Evolutionary conservation across 345 rosid genomes (phyloP).

Genomic region (Adansonia digitata): DNA sequence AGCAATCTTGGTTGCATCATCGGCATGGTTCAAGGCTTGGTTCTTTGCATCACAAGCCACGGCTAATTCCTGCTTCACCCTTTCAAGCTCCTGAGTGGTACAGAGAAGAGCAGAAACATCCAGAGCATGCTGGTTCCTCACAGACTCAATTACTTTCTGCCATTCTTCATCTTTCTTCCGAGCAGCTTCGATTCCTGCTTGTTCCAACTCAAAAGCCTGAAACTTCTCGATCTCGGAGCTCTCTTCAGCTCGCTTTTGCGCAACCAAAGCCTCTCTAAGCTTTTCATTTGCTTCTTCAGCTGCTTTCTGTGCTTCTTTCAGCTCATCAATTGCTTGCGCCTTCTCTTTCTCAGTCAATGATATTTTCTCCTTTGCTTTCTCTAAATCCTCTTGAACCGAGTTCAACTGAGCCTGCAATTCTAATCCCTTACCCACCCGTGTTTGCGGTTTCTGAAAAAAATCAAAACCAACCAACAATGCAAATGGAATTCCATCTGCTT

Average conservation of each 20-base stretch:
- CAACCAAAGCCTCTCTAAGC: conserved; percentile 76
- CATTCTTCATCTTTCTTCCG: conserved; percentile 81
- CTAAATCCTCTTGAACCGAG: conserved; percentile 76
- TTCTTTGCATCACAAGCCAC: conserved; percentile 70
- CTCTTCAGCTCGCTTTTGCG: conserved; percentile 78
- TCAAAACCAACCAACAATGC: conserved; percentile 20
- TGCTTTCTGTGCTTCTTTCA: conserved; percentile 61
- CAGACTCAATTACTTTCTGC: conserved; percentile 65
- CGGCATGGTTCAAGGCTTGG: conserved; percentile 84
- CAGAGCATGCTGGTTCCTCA: conserved; percentile 72
- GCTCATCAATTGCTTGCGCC: conserved; percentile 60
- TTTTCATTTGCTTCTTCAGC: conserved; percentile 70
- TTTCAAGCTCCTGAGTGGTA: conserved; percentile 63
- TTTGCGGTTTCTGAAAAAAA: conserved; percentile 57
- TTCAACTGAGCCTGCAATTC: conserved; percentile 64
- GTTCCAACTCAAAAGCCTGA: conserved; percentile 81
- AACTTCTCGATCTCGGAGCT: conserved; percentile 80
- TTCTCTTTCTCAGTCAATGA: conserved; percentile 70
- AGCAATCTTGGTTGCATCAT: conserved; percentile 79
- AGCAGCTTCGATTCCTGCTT: conserved; percentile 75
- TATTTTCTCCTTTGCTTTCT: conserved; percentile 75
- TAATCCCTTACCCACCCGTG: conserved; percentile 50
- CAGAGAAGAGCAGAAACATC: conserved; percentile 75
- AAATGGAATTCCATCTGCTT: conserved; percentile 10
- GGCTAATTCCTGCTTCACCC: conserved; percentile 59